Evolutionary conservation across 1,139 yeast species (phyloP), one percentile per base, ranked within the genome.

Genomic region (Scheffersomyces lignicola): DNA sequence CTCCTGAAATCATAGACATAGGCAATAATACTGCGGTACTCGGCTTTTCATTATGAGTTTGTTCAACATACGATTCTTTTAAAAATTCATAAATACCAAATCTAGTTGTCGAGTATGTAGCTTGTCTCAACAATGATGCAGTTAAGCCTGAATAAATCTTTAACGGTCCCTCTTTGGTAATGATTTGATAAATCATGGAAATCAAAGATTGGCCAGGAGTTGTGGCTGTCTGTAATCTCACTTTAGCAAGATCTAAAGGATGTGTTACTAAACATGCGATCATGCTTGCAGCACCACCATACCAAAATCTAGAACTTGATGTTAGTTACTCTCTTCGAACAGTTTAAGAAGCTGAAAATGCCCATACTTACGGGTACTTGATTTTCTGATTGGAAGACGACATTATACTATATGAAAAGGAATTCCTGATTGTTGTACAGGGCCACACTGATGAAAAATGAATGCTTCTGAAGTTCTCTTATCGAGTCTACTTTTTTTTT

Each of bases 171-270:
- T 86, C 94, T 36, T 74, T 61, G 11, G 65, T 66, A 16, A 83
- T 60, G 21, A 87, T 85, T 32, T 71, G 75, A 31, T 63, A 56
- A 10, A 85, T 72, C 76, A 87, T 83, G 9, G 77, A 67, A 8
- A 73, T 56, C 48, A 86, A 68, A 1, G 81, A 70, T 40, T 80
- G 82, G 21, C 84, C 78, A 37, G 87, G 76, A 35, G 67, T 61
- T 4, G 74, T 50, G 2, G 95, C 89, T 0, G 94, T 82, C 56
- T 85, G 95, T 55, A 85, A 69, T 37, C 95, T 74, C 8, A 86
- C 94, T 49, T 85, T 85, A n/a, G 95, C 94, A 32, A 85, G 69
- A 56, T 85, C 95, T 39, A 85, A 66, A 1, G 95, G 95, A 58
- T 85, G 95, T 1, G 76, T 70, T 6, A 76, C 78, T 33, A 73